Conservation (phyloP, 768 basidiomycete species). For the Mycena belliarum region DNA sequence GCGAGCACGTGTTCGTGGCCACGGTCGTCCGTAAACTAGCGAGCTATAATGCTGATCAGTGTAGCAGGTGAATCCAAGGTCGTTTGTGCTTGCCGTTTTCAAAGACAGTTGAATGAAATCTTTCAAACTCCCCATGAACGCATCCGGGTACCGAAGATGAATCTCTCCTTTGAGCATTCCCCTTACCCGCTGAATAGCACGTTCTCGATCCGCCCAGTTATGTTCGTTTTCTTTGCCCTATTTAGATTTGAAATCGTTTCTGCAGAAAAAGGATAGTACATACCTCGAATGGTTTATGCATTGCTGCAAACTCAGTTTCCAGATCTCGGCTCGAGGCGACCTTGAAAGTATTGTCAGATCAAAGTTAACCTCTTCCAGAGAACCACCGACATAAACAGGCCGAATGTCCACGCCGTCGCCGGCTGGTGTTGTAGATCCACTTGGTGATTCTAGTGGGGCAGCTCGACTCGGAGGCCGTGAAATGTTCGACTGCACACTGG, state of each 20-base stretch:
- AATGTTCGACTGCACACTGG: constrained; percentile 43
- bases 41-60: constrained; percentile 52
- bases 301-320: constrained; percentile 78
- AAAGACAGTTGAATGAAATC: constrained; percentile 80
- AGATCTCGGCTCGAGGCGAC: constrained; percentile 85
- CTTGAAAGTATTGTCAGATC: constrained; percentile 34
- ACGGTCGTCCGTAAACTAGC: constrained; percentile 91
- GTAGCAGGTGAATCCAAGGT: background rate
- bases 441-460: constrained; percentile 46
- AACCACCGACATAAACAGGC: constrained; percentile 59
- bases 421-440: constrained; percentile 37
- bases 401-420: constrained; percentile 52
- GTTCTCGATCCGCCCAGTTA: constrained; percentile 88
- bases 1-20: constrained; percentile 69
- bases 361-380: background rate
- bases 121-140: constrained; percentile 75
- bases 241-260: background rate
- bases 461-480: constrained; percentile 65
- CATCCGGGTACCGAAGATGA: constrained; percentile 68
- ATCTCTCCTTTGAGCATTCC: constrained; percentile 91
- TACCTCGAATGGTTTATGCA: constrained; percentile 83
- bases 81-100: constrained; percentile 72
- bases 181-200: constrained; percentile 72
- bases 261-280: constrained; percentile 12
- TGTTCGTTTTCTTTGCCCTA: constrained; percentile 97